Conservation (phyloP, 441 rosid species). For the Sinapis alba region DNA sequence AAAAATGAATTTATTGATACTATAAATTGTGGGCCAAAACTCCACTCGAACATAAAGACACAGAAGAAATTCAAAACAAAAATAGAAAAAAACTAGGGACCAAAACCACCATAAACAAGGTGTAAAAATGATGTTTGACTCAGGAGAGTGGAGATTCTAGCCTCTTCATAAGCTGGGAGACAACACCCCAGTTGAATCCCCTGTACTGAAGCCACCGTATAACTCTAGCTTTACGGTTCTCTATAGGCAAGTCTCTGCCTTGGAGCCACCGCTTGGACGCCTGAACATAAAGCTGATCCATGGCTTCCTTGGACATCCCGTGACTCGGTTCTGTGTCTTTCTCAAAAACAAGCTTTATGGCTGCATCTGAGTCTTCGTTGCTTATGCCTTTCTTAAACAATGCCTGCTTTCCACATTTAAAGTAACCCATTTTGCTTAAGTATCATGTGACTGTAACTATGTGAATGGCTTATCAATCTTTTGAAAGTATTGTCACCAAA, state of each 20-base stretch:
- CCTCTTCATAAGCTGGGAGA: slow-evolving; percentile 58
- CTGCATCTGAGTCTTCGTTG: slow-evolving; percentile 56
- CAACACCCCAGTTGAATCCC: slow-evolving; percentile 82
- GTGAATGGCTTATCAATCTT: too few relatives aligned
- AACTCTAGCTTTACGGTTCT: slow-evolving; percentile 75
- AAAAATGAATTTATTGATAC: too few relatives aligned
- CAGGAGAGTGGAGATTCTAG: slow-evolving; percentile 49
- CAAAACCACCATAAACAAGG: not conserved
- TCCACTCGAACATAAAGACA: too few relatives aligned
- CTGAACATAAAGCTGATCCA: slow-evolving; percentile 73
- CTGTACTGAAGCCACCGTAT: slow-evolving; percentile 93
- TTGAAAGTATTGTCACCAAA: too few relatives aligned
- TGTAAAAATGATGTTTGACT: not conserved
- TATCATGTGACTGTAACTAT: not conserved
- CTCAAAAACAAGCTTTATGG: slow-evolving; percentile 75
- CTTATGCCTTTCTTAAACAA: slow-evolving; percentile 69
- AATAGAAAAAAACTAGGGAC: not conserved
- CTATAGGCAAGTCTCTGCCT: slow-evolving; percentile 58
- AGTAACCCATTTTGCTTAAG: not conserved
- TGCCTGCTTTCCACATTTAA: slow-evolving; percentile 52
- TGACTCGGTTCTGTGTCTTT: slow-evolving; percentile 48
- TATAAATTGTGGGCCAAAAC: too few relatives aligned
- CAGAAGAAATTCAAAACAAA: too few relatives aligned
- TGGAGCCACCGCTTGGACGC: slow-evolving; percentile 83
- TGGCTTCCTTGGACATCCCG: slow-evolving; percentile 65